Evolutionary conservation across 2,329 filamentous ascomycete genomes (phyloP).

Genomic region (Nothomitra cinnamomea): DNA sequence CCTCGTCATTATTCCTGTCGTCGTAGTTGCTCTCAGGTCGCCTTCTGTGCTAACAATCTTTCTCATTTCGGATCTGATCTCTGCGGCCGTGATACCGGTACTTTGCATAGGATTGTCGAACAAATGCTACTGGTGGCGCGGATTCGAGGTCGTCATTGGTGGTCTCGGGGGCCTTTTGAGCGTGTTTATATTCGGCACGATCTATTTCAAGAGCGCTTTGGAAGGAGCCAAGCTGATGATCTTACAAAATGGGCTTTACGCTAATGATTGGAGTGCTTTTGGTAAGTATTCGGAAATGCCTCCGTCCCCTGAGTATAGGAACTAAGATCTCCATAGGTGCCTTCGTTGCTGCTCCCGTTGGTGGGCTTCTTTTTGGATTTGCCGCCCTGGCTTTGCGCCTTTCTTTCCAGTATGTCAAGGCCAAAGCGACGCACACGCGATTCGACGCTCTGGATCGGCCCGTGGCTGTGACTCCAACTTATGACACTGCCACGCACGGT

Average conservation of each 20-base stretch:
- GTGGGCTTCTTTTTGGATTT: conserved; percentile 54
- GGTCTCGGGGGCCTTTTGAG: conserved; percentile 62
- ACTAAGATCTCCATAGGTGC: conserved; percentile 27
- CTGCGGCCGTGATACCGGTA: conserved; percentile 58
- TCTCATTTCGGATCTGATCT: conserved; percentile 65
- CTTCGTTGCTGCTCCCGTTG: conserved; percentile 63
- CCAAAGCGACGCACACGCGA: conserved; percentile 39
- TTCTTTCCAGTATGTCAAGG: conserved; percentile 36
- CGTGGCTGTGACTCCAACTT: conserved; percentile 6
- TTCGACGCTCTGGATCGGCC: conserved; percentile 54
- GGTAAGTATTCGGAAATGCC: conserved; percentile 24
- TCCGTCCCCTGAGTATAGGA: too few species aligned
- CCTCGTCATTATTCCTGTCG: conserved; percentile 53
- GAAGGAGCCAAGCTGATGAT: conserved; percentile 51
- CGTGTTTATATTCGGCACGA: conserved; percentile 64
- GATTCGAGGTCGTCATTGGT: conserved; percentile 64
- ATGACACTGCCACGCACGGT: conserved; percentile 13
- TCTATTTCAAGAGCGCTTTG: conserved; percentile 55
- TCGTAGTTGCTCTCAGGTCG: conserved; percentile 56
- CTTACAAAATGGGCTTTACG: conserved; percentile 57
- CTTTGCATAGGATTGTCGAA: conserved; percentile 55
- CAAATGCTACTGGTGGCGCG: conserved; percentile 52
- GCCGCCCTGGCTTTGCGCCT: conserved; percentile 45
- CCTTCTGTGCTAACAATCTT: conserved; percentile 67
- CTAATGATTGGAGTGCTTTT: conserved; percentile 64